Evolutionary conservation across 331 rosid species (phyloP), one percentile per base, ranked within the genome.

Genomic region (Quercus phellos): DNA sequence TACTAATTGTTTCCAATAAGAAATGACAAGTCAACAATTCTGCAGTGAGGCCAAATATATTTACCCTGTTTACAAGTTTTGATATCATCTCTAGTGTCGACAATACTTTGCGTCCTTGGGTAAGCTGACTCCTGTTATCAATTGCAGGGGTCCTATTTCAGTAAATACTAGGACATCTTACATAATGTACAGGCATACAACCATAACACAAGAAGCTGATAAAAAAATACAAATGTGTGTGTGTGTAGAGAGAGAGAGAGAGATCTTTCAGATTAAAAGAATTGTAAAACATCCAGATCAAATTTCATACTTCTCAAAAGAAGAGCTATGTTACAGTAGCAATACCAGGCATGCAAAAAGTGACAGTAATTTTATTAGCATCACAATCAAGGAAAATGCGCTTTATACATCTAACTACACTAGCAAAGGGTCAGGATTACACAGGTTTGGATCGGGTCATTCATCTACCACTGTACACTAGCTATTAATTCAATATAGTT

Each of bases 51-150:
- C 58, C 60, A 54, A 61, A 72, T 73, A 50, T 24, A 55, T 58
- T 92, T 94, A 94, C 99, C 97, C 92, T 83, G 42, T 82, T 87
- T 78, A 90, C 89, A 80, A 92, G 92, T 72, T 90, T 94, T 27
- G 90, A 87, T 79, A 94, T 85, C 87, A 94, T 90, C 78, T 92
- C 99, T 68, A 94, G 60, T 12, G 92, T 92, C 58, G 63, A 79
- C 80, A 94, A 73, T 78, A 91, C 91, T 91, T 88, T 94, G 85
- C 88, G 89, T 77, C 98, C 99, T 50, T 94, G 96, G 73, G 88
- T 87, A 82, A 94, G 94, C 82, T 94, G 94, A 81, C 90, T 86
- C 92, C 99, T 94, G 77, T 68, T 53, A 79, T 66, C 79, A 86
- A 80, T 66, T 60, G 55, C 72, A 72, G 14, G 22, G 64, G 72